Conservation (phyloP, 1,139 yeast genomes). For the Insectozyma bohioensis region DNA sequence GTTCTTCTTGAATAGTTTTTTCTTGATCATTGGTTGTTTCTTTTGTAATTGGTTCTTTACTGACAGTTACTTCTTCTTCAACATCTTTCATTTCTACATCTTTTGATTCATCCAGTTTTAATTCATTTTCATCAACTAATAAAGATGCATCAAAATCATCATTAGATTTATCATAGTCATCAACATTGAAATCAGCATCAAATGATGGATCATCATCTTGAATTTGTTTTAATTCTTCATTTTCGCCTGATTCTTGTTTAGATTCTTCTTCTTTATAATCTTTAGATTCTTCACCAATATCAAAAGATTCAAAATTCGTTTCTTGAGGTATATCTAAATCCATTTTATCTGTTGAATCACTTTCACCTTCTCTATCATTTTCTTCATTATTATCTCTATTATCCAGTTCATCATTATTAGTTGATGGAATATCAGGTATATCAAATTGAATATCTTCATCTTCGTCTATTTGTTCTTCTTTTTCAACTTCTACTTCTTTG, state of each 20-base stretch:
- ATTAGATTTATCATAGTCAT: slow-evolving; percentile 11
- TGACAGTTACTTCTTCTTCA: slow-evolving; percentile 7
- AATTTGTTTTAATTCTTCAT: slow-evolving; percentile 13
- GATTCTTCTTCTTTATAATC: slow-evolving; percentile 38
- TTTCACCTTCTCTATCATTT: neutral
- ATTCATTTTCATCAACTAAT: slow-evolving; percentile 17
- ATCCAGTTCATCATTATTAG: slow-evolving; percentile 1
- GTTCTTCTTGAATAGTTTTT: slow-evolving; percentile 3
- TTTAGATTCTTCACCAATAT: slow-evolving; percentile 45
- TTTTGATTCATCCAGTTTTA: slow-evolving; percentile 23
- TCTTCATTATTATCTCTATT: neutral
- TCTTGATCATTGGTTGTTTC: slow-evolving; percentile 24
- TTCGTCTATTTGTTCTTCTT: slow-evolving; percentile 23
- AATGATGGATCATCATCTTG: slow-evolving; percentile 16
- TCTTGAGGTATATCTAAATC: slow-evolving; percentile 7
- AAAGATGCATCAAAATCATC: slow-evolving; percentile 14
- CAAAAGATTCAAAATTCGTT: slow-evolving; percentile 1
- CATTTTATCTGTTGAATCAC: slow-evolving; percentile 3
- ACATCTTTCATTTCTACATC: slow-evolving; percentile 23
- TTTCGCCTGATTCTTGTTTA: slow-evolving; percentile 18
- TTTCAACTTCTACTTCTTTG: slow-evolving; percentile 14
- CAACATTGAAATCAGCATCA: slow-evolving; percentile 14
- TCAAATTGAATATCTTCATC: slow-evolving; percentile 29
- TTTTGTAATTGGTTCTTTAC: slow-evolving; percentile 17
- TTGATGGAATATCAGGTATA: slow-evolving; percentile 9